phyloP scores from a whole-genome alignment of 306 rosid genomes.

The Prunus mira region DNA sequence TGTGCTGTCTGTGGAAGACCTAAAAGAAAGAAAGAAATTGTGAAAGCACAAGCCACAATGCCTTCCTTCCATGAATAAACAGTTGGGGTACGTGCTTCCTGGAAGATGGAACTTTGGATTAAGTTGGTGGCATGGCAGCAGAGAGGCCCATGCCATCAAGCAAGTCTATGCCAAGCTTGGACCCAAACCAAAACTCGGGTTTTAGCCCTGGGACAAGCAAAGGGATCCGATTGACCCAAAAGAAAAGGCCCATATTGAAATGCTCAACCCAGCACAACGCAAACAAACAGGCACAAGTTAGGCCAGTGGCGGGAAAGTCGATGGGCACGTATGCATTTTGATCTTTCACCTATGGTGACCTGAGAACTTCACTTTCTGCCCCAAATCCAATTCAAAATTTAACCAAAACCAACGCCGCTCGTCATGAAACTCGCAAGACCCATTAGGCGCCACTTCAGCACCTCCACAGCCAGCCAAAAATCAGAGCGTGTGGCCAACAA shows the following conservation, averaged over 20 bases:
- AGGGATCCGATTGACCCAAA: not conserved
- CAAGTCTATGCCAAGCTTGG: not conserved
- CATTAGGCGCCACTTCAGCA: conserved; percentile 20
- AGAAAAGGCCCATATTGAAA: no score
- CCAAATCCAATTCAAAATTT: not conserved
- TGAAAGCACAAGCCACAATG: not conserved
- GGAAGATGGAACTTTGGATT: no score
- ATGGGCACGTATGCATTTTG: not conserved
- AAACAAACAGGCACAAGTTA: no score
- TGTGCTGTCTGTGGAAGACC: not conserved
- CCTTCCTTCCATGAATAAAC: not conserved
- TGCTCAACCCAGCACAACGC: no score
- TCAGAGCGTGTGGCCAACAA: conserved; percentile 13
- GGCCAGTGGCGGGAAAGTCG: not conserved
- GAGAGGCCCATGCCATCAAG: not conserved
- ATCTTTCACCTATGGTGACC: not conserved
- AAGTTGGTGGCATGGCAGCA: not conserved
- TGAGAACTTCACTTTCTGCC: not conserved
- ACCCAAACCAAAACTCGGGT: not conserved
- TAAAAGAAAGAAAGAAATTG: not conserved
- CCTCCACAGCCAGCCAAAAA: conserved; percentile 9
- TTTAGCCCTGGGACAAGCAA: not conserved
- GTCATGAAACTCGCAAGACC: conserved; percentile 40
- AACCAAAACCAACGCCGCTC: not conserved
- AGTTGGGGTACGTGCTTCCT: no score